These are phyloP conservation scores for Saccharomycopsis malanga DNA, from an alignment of 805 yeast species.

Conservation along the genomic window DNA sequence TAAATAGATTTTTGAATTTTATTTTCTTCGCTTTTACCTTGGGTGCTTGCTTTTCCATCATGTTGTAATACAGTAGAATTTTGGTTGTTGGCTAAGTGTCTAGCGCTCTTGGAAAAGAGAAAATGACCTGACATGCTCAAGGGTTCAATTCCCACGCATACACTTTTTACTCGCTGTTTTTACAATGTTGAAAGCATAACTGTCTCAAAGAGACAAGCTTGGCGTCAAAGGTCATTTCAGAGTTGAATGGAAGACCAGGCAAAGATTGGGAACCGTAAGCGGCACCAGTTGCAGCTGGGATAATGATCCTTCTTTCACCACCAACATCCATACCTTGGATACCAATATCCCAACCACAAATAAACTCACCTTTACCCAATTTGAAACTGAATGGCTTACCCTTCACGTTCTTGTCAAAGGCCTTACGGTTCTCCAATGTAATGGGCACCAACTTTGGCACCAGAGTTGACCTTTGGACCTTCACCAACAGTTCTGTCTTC, in stretches of 20 bases:
- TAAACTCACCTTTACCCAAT: constrained; percentile 96
- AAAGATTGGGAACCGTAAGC: constrained; percentile 92
- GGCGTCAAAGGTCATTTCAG: constrained; percentile 78
- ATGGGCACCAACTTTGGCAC: constrained; percentile 90
- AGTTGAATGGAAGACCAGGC: constrained; percentile 97
- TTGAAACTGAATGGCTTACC: constrained; percentile 93
- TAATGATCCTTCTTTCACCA: constrained; percentile 96
- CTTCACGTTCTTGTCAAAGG: constrained; percentile 92
- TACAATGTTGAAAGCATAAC: too few species aligned
- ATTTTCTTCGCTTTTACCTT: not conserved
- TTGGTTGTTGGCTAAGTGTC: too few species aligned
- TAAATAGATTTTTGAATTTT: not conserved
- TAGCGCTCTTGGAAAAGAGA: too few species aligned
- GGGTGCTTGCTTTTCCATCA: not conserved
- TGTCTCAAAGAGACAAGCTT: constrained; percentile 63
- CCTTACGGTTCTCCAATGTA: constrained; percentile 94
- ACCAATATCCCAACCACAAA: constrained; percentile 98
- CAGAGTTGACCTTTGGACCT: constrained; percentile 82
- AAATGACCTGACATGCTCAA: constrained; percentile 9
- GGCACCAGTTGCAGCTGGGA: constrained; percentile 92
- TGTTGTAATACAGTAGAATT: too few species aligned
- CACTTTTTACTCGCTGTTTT: too few species aligned
- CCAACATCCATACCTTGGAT: constrained; percentile 98
- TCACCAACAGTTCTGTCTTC: constrained; percentile 90
- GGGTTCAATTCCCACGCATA: too few species aligned